These are phyloP conservation scores for Solanum rostratum DNA, from an alignment of 257 asterid genomes.

Conservation along the genomic window DNA sequence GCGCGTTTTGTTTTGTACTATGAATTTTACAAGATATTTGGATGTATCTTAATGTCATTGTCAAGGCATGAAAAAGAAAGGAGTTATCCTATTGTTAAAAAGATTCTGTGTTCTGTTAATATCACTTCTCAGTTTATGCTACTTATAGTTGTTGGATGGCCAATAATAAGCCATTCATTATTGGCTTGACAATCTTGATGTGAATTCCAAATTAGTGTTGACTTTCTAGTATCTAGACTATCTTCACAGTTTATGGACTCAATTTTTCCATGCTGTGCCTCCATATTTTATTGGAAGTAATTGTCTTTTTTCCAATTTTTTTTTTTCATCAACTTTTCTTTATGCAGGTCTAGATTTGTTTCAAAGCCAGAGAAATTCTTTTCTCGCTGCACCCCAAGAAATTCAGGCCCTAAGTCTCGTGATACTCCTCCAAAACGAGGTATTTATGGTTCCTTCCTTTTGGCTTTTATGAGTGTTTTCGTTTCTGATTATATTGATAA, in stretches of 20 bases:
- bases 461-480: neutral
- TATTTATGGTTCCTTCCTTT: slow-evolving; percentile 6
- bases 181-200: neutral
- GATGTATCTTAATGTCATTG: neutral
- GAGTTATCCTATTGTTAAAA: neutral
- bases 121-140: neutral
- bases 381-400: slow-evolving; percentile 57
- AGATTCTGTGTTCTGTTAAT: neutral
- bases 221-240: neutral
- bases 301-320: neutral
- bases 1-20: neutral
- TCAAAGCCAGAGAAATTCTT: slow-evolving; percentile 65
- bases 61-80: neutral
- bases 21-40: neutral
- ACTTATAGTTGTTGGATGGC: neutral
- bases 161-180: neutral
- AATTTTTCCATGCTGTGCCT: neutral
- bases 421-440: slow-evolving; percentile 97
- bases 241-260: neutral
- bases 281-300: neutral
- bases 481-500: neutral
- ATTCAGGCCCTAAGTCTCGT: slow-evolving; percentile 83
- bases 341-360: slow-evolving; percentile 42
- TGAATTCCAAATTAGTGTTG: neutral
- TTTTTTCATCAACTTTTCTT: neutral